A percentile compares a stretch with the other conserved stretches of the same genome.
Conservation (phyloP, 495 filamentous ascomycete genomes). For the Hypoxylon lienhwacheense region DNA sequence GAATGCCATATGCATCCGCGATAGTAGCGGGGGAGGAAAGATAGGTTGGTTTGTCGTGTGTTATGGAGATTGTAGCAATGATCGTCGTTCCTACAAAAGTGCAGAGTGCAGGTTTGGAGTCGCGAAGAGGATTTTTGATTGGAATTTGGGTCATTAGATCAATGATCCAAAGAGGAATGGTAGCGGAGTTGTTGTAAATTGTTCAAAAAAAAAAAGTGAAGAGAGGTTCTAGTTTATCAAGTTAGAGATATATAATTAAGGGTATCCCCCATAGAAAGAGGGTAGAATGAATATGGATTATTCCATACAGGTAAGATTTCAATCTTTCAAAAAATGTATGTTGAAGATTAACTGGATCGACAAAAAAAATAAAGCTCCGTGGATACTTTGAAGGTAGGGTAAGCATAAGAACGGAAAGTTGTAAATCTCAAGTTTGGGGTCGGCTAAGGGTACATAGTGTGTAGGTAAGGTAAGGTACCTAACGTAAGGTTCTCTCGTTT, state of each 20-base stretch:
- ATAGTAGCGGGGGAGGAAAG: constrained; percentile 19
- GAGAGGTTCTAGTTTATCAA: no score
- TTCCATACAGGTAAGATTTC: constrained; percentile 6
- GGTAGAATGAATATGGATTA: constrained; percentile 21
- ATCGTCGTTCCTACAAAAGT: constrained; percentile 28
- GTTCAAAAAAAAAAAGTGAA: no score
- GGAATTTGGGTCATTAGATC: constrained; percentile 25
- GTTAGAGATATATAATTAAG: no score
- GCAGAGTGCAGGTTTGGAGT: constrained; percentile 13
- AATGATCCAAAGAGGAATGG: constrained; percentile 31
- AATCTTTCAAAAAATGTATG: background rate
- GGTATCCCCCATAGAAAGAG: no score
- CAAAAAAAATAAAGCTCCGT: constrained; percentile 18
- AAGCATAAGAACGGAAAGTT: background rate
- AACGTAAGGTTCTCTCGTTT: no score
- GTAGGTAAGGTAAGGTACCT: constrained; percentile 16
- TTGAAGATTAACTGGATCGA: constrained; percentile 16
- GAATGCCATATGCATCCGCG: constrained; percentile 16
- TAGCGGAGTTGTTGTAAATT: constrained; percentile 26
- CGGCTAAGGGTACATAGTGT: constrained; percentile 8
- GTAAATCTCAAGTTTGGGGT: constrained; percentile 8
- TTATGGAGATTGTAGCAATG: constrained; percentile 15
- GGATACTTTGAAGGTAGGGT: constrained; percentile 7
- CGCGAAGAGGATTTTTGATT: constrained; percentile 27
- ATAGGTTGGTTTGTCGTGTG: constrained; percentile 14